Evolutionary conservation across 2,329 filamentous ascomycete species (phyloP).

Genomic region (Fusarium piperis): DNA sequence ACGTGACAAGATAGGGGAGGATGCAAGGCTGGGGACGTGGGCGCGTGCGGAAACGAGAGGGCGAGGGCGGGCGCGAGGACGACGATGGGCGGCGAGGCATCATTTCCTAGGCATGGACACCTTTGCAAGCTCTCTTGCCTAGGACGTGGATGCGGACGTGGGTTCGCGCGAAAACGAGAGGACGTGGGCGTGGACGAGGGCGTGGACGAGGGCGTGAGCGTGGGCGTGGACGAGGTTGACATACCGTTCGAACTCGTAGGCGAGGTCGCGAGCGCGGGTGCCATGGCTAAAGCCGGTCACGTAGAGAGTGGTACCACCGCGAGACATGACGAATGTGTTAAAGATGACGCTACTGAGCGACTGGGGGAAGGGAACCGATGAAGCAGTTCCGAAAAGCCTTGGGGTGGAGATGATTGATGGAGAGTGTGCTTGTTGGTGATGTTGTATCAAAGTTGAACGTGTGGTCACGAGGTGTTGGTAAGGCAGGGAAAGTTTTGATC

Average conservation of each 20-base stretch:
- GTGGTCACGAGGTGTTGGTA: slow-evolving; percentile 33
- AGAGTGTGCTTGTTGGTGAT: slow-evolving; percentile 27
- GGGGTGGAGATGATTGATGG: slow-evolving; percentile 32
- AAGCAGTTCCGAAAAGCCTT: slow-evolving; percentile 37
- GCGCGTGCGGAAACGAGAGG: slow-evolving; percentile 42
- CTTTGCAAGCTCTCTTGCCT: slow-evolving; percentile 31
- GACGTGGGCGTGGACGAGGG: slow-evolving; percentile 51
- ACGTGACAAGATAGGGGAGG: slow-evolving; percentile 32
- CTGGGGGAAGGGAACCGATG: slow-evolving; percentile 35
- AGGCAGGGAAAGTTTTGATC: slow-evolving; percentile 40
- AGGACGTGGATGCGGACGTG: slow-evolving; percentile 37
- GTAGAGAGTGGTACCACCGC: slow-evolving; percentile 92
- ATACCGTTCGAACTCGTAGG: slow-evolving; percentile 99
- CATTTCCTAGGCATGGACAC: slow-evolving; percentile 40
- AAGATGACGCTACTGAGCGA: slow-evolving; percentile 7
- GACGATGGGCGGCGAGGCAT: slow-evolving; percentile 42
- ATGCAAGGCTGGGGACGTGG: slow-evolving; percentile 39
- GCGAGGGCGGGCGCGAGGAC: slow-evolving; percentile 42
- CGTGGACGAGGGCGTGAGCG: slow-evolving; percentile 52
- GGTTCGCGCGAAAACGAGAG: slow-evolving; percentile 45
- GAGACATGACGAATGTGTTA: slow-evolving; percentile 74
- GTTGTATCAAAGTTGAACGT: slow-evolving; percentile 29
- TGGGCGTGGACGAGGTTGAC: slow-evolving; percentile 67
- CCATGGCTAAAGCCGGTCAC: slow-evolving; percentile 99
- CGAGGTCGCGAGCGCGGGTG: slow-evolving; percentile 97